A percentile compares a stretch with the other conserved stretches of the same genome.
Conservation (phyloP, 1,284 basidiomycete species). For the Melampsora americana region DNA sequence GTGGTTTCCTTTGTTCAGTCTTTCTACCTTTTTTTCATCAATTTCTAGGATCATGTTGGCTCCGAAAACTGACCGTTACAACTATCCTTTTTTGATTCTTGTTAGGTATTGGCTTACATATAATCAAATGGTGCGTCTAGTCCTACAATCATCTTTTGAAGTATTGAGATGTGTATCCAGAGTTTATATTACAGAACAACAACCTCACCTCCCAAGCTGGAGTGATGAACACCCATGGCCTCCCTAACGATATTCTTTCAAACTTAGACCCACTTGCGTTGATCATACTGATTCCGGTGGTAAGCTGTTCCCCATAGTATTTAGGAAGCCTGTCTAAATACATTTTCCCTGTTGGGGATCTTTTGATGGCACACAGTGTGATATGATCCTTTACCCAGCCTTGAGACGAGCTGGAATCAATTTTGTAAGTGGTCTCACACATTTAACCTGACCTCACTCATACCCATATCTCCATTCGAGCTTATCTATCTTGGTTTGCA, state of each 20-base stretch:
- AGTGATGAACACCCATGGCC: conserved; percentile 48
- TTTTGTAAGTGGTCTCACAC: conserved; percentile 55
- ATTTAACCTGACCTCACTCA: conserved; percentile 48
- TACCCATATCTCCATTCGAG: background rate
- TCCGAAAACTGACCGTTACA: conserved; percentile 58
- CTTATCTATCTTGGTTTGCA: background rate
- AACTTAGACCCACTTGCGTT: conserved; percentile 74
- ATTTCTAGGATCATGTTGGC: background rate
- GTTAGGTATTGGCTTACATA: conserved; percentile 63
- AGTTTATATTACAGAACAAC: conserved; percentile 55
- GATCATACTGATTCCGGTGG: conserved; percentile 56
- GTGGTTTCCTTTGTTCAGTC: conserved; percentile 59
- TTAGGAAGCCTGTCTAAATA: background rate
- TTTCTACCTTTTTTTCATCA: background rate
- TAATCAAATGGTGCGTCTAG: conserved; percentile 52
- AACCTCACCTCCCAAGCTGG: conserved; percentile 64
- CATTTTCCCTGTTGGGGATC: background rate
- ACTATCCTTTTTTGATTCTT: background rate
- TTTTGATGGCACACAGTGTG: conserved; percentile 44
- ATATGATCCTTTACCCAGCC: conserved; percentile 66
- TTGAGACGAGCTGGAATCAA: conserved; percentile 65
- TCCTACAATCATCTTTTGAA: background rate
- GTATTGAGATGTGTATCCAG: background rate
- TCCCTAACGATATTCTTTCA: conserved; percentile 74
- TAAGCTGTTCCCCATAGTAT: conserved; percentile 56